Conservation (phyloP, 495 filamentous ascomycete species). For the Hapsidospora chrysogenum region DNA sequence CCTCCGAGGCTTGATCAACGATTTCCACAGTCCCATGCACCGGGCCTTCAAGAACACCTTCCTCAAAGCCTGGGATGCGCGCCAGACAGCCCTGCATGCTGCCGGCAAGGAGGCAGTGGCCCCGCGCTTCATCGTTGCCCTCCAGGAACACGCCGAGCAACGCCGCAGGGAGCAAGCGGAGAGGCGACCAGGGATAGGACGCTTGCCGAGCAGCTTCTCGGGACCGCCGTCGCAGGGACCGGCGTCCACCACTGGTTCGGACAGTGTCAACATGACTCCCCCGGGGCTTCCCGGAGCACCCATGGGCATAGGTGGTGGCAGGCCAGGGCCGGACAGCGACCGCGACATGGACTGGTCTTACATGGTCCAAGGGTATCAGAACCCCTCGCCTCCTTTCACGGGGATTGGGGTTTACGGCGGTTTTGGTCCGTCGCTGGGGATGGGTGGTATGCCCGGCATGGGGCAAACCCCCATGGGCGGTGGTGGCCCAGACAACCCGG, state of each 20-base stretch:
- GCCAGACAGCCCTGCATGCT: slow-evolving; percentile 22
- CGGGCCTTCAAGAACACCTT: slow-evolving; percentile 30
- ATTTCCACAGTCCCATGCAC: slow-evolving; percentile 31
- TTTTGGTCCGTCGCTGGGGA: background rate
- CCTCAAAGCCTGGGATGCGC: slow-evolving; percentile 37
- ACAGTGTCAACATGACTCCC: slow-evolving; percentile 3
- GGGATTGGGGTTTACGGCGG: background rate
- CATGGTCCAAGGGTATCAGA: slow-evolving; percentile 2
- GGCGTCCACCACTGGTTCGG: background rate
- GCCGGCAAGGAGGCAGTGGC: slow-evolving; percentile 18
- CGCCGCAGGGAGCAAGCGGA: slow-evolving; percentile 10
- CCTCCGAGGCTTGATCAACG: slow-evolving; percentile 21
- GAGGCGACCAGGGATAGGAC: background rate
- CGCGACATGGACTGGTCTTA: slow-evolving; percentile 6
- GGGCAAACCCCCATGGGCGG: no score
- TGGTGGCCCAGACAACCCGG: no score
- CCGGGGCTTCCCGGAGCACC: background rate
- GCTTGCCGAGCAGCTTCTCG: background rate
- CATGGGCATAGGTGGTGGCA: background rate
- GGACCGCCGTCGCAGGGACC: background rate
- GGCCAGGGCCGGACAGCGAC: slow-evolving; percentile 1
- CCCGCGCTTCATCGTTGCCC: slow-evolving; percentile 23
- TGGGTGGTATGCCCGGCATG: no score
- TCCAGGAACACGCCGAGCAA: slow-evolving; percentile 16
- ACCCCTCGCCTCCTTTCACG: background rate